Evolutionary conservation across 495 filamentous ascomycete genomes (phyloP).

Genomic region (Cercophora samala): DNA sequence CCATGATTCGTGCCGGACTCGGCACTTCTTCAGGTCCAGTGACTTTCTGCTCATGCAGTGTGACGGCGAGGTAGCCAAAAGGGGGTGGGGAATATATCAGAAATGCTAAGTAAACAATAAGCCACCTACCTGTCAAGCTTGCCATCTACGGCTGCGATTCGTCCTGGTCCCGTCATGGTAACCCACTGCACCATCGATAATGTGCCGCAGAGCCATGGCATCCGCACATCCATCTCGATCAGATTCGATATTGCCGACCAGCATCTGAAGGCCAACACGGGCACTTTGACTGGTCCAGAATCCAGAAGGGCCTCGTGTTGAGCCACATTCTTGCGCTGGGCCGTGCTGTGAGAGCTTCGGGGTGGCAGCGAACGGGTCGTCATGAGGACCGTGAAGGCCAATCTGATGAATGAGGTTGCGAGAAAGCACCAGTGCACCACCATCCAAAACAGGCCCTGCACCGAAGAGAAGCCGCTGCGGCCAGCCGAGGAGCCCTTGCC

Average conservation of each 20-base stretch:
- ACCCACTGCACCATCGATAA: slow-evolving; percentile 70
- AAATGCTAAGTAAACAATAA: slow-evolving; percentile 26
- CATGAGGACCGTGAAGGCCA: slow-evolving; percentile 50
- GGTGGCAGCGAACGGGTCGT: slow-evolving; percentile 53
- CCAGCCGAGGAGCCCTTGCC: slow-evolving; percentile 14
- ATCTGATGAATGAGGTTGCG: slow-evolving; percentile 60
- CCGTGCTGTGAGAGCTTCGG: slow-evolving; percentile 31
- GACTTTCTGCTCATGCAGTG: slow-evolving; percentile 40
- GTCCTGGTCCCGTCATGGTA: slow-evolving; percentile 66
- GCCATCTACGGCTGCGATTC: slow-evolving; percentile 68
- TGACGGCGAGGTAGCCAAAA: slow-evolving; percentile 27
- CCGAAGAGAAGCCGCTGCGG: slow-evolving; percentile 28
- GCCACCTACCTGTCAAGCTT: slow-evolving; percentile 81
- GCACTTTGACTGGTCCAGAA: slow-evolving; percentile 51
- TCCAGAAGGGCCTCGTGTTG: slow-evolving; percentile 17
- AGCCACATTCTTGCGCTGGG: slow-evolving; percentile 17
- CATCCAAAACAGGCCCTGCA: slow-evolving; percentile 59
- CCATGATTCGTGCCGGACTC: slow-evolving; percentile 25
- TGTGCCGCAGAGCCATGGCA: slow-evolving; percentile 80
- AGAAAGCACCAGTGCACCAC: slow-evolving; percentile 67
- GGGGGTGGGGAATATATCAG: slow-evolving; percentile 3
- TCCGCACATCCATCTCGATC: slow-evolving; percentile 66
- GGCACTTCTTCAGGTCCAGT: slow-evolving; percentile 37
- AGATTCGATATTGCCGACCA: slow-evolving; percentile 68
- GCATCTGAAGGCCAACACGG: slow-evolving; percentile 69